Evolutionary conservation across 2,329 filamentous ascomycete genomes (phyloP), one percentile per base, ranked within the genome.

Genomic region (Cryoendolithus antarcticus): DNA sequence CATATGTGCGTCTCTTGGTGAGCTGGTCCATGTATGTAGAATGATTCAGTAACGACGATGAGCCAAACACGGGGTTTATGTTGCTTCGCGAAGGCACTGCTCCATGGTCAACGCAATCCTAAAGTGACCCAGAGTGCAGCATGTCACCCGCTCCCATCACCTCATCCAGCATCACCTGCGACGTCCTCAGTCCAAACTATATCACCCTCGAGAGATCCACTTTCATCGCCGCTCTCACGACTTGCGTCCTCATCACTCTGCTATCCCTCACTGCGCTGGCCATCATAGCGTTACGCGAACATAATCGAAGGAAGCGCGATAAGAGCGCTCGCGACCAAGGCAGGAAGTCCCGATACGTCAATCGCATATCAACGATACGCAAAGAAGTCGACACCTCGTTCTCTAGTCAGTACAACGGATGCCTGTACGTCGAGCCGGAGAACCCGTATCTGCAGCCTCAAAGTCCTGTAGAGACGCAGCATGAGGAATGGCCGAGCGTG

Each of bases 401-500:
- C 34, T 43, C 41, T 3, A 33, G 43, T 7, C 45, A 50, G 27
- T 56, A 51, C 36, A 38, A 37, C 6, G 53, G 51, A 2, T 49
- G 43, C 27, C 40, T 46, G 11, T 32, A 44, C n/a, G 43, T 46
- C 9, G 39, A 39, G n/a, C 33, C 41, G 3, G 54, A 57, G 43
- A 56, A 53, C 41, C 53, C 51, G 27, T 48, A 51, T 30, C 43
- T 54, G 46, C 45, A 48, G 5, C 48, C 41, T 31, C 44, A 48
- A 4, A 46, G 46, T 38, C 48, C 53, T 1, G 46, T 56, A 10
- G 52, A 52, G 43, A 43, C 56, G 32, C 45, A 35, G 32, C 15
- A 32, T 15, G 32, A 24, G 10, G 49, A 52, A 9, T 30, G 30
- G 24, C 24, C 24, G 39, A 38, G 46, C 27, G 35, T 52, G 6